These are phyloP conservation scores for Polytrichum commune DNA, from an alignment of 225 moss, liverwort and hornwort species.

Conservation along the genomic window DNA sequence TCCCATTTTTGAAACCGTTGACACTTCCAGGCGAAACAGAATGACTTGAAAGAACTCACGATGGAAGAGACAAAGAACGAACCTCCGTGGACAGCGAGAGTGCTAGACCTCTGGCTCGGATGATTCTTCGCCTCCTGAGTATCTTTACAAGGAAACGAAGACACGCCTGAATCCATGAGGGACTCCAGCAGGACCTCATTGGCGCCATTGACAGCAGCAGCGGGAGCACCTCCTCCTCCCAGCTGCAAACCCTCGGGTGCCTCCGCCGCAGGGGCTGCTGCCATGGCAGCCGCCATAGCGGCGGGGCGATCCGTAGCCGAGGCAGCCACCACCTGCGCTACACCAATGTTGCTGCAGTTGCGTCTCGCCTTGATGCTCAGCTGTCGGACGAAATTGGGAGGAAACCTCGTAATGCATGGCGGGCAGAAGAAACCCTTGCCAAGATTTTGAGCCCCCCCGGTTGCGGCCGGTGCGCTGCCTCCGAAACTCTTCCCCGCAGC, in stretches of 20 bases:
- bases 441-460: conserved; percentile 11
- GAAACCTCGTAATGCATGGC: conserved; percentile 70
- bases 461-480: conserved; percentile 23
- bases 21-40: background rate
- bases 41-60: background rate
- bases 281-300: conserved; percentile 42
- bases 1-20: background rate
- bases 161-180: conserved; percentile 12
- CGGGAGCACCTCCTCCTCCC: conserved; percentile 15
- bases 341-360: conserved; percentile 99
- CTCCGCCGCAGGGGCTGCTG: conserved; percentile 52
- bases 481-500: conserved; percentile 40
- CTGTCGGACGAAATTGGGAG: conserved; percentile 93
- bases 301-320: conserved; percentile 80
- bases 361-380: conserved; percentile 96
- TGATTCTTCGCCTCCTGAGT: conserved; percentile 13
- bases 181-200: conserved; percentile 13
- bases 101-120: conserved; percentile 49
- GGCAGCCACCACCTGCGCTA: conserved; percentile 96
- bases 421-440: conserved; percentile 59
- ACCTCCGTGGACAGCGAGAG: conserved; percentile 93
- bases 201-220: conserved; percentile 17
- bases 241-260: conserved; percentile 32
- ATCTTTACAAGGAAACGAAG: conserved; percentile 13
- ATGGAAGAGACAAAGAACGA: conserved; percentile 6